phyloP scores from a whole-genome alignment of 2,329 filamentous ascomycete species.

The Curvularia lunata region DNA sequence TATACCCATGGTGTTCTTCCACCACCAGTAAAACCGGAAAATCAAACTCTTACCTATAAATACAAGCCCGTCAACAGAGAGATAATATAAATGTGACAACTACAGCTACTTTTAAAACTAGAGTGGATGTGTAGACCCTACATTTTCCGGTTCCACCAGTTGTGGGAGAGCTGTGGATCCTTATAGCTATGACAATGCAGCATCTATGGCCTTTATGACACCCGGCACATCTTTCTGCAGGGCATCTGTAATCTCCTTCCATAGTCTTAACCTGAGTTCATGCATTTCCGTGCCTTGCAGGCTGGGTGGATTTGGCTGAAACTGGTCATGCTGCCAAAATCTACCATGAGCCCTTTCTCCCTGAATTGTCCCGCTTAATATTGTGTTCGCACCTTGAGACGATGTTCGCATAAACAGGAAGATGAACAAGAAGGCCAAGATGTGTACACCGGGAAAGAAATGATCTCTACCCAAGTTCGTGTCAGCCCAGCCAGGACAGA shows the following conservation, averaged over 20 bases:
- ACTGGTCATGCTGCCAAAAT: slow-evolving; percentile 46
- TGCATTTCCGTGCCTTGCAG: slow-evolving; percentile 43
- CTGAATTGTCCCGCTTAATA: slow-evolving; percentile 45
- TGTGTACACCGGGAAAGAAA: slow-evolving; percentile 33
- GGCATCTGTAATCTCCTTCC: slow-evolving; percentile 44
- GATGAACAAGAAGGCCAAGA: slow-evolving; percentile 31
- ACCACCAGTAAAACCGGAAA: too few relatives aligned
- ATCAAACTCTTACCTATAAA: too few relatives aligned
- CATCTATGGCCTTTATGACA: slow-evolving; percentile 17
- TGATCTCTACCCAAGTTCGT: slow-evolving; percentile 43
- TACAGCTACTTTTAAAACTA: too few relatives aligned
- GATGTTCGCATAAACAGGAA: slow-evolving; percentile 34
- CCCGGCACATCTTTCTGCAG: slow-evolving; percentile 40
- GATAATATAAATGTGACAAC: too few relatives aligned
- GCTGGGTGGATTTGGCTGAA: slow-evolving; percentile 39
- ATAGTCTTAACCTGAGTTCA: slow-evolving; percentile 37
- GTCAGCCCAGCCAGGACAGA: slow-evolving; percentile 44
- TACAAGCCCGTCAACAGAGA: too few relatives aligned
- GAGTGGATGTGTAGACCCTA: too few relatives aligned
- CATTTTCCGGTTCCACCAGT: too few relatives aligned
- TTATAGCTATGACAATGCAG: slow-evolving; percentile 8
- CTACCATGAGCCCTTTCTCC: slow-evolving; percentile 44
- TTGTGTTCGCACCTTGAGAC: slow-evolving; percentile 38
- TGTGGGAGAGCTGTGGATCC: too few relatives aligned
- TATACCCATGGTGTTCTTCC: background rate